phyloP scores from a whole-genome alignment of 2,329 filamentous ascomycete species.

The Penicillium sp. region DNA sequence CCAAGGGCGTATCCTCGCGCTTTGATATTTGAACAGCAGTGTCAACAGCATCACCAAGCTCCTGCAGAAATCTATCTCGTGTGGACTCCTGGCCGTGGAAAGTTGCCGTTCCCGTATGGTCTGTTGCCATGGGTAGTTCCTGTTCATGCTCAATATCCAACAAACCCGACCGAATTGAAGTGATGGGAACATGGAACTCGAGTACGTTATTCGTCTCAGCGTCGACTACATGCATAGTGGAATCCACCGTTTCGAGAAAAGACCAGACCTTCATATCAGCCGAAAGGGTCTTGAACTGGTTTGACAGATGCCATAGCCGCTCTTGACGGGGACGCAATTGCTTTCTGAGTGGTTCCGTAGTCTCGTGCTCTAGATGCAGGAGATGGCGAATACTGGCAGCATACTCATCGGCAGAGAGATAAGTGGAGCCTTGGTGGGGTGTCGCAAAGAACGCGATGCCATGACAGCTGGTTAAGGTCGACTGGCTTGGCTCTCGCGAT shows the following conservation, averaged over 20 bases:
- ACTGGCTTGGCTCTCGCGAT: slow-evolving; percentile 27
- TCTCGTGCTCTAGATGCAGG: slow-evolving; percentile 51
- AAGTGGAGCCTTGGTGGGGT: slow-evolving; percentile 62
- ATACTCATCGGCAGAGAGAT: slow-evolving; percentile 59
- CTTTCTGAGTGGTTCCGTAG: slow-evolving; percentile 52
- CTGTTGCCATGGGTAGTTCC: slow-evolving; percentile 32
- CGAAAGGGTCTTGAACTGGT: slow-evolving; percentile 56
- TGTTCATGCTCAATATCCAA: slow-evolving; percentile 34
- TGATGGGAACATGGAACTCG: slow-evolving; percentile 59
- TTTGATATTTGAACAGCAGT: slow-evolving; percentile 27
- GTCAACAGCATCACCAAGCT: slow-evolving; percentile 20
- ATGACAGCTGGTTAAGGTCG: slow-evolving; percentile 57
- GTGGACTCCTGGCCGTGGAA: slow-evolving; percentile 31
- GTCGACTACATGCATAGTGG: slow-evolving; percentile 49
- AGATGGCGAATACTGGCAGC: slow-evolving; percentile 54
- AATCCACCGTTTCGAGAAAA: slow-evolving; percentile 63
- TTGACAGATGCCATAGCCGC: slow-evolving; percentile 50
- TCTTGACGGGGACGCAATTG: slow-evolving; percentile 53
- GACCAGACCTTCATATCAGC: slow-evolving; percentile 62
- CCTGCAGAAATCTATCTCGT: slow-evolving; percentile 28
- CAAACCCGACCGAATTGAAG: slow-evolving; percentile 46
- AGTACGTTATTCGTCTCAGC: slow-evolving; percentile 43
- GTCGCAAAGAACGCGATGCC: slow-evolving; percentile 62
- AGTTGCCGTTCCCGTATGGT: slow-evolving; percentile 32
- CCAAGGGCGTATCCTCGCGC: slow-evolving; percentile 46